Evolutionary conservation across 257 asterid species (phyloP).

Genomic region (Salvia miltiorrhiza): DNA sequence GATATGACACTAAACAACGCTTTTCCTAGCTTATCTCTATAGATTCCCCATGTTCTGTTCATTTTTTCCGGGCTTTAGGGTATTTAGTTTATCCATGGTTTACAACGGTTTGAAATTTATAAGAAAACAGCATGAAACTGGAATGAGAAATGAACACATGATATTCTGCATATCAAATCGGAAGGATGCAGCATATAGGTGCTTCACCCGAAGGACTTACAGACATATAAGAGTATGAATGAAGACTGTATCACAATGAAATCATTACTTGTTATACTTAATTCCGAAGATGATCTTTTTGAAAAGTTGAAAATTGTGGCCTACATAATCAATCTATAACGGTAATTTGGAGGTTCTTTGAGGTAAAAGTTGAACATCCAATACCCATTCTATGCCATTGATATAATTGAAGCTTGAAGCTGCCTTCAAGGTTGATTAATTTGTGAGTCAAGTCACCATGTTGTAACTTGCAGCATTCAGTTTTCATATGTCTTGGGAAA

Average conservation of each 20-base stretch:
- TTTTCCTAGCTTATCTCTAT: not conserved
- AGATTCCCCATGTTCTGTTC: not conserved
- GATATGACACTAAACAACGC: not conserved
- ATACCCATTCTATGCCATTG: not conserved
- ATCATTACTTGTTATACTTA: not conserved
- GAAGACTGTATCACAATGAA: not conserved
- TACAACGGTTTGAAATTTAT: not conserved
- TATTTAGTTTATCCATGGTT: not conserved
- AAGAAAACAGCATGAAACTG: not conserved
- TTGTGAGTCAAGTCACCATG: not conserved
- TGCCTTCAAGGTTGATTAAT: not conserved
- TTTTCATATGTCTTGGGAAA: not conserved
- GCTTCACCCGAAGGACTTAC: not conserved
- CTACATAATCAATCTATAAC: not conserved
- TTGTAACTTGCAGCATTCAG: not conserved
- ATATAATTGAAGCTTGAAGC: constrained; percentile 2
- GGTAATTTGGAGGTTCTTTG: not conserved
- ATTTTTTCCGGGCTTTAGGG: not conserved
- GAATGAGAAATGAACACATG: not conserved
- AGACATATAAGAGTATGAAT: not conserved
- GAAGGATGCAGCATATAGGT: not conserved
- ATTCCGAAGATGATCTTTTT: not conserved
- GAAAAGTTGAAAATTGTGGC: not conserved
- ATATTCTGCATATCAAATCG: not conserved
- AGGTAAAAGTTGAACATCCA: not conserved